Evolutionary conservation across 805 yeast species (phyloP).

Genomic region (Saccharomyces paradoxus): DNA sequence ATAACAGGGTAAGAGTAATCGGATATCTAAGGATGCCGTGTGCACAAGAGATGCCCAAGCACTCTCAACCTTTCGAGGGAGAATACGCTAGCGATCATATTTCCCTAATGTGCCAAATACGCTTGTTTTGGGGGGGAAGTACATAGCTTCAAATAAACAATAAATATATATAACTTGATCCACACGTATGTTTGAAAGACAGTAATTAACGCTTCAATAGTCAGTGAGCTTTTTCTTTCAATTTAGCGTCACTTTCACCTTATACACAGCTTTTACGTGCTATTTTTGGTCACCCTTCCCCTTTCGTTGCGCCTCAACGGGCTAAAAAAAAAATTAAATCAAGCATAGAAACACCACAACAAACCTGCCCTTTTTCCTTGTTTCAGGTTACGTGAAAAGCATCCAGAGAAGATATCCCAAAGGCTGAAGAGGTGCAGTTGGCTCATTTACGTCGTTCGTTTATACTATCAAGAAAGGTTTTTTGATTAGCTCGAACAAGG

Average conservation of each 20-base stretch:
- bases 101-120: constrained; percentile 64
- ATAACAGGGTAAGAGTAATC: constrained; percentile 38
- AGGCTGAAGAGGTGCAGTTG: neutral
- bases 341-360: neutral
- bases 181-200: neutral
- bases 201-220: neutral
- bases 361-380: neutral
- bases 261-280: neutral
- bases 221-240: neutral
- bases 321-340: neutral
- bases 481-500: neutral
- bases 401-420: neutral
- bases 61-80: constrained; percentile 74
- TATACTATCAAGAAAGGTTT: neutral
- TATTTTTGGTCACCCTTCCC: neutral
- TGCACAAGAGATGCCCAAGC: constrained; percentile 64
- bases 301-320: neutral
- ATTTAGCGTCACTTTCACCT: neutral
- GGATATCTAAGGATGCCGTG: constrained; percentile 61
- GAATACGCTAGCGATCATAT: constrained; percentile 88
- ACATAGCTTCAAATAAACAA: neutral
- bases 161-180: neutral
- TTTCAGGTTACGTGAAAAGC: neutral
- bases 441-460: neutral
- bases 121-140: neutral